A percentile compares a stretch with the other conserved stretches of the same genome.
Conservation (phyloP, 805 yeast genomes). For the Kuraishia capsulata region DNA sequence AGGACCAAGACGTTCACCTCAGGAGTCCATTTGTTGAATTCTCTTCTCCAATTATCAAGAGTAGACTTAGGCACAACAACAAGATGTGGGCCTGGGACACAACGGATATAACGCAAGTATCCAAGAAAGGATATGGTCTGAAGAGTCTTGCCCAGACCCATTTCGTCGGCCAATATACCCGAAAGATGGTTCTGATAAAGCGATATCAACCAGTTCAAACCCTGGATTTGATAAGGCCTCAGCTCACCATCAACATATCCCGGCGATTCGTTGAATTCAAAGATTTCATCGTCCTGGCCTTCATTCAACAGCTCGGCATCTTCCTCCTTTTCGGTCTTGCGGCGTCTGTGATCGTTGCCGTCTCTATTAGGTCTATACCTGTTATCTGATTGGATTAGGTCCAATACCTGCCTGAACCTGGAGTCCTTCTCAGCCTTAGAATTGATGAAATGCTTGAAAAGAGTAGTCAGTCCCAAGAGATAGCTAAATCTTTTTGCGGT, state of each 20-base stretch:
- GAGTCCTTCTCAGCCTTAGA: constrained; percentile 57
- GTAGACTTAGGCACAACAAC: constrained; percentile 77
- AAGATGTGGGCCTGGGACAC: constrained; percentile 62
- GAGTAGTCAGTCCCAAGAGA: constrained; percentile 52
- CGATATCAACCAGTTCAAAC: constrained; percentile 70
- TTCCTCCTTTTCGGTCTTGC: constrained; percentile 72
- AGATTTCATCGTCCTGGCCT: constrained; percentile 18
- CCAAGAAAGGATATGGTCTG: constrained; percentile 76
- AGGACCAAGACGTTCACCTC: constrained; percentile 61
- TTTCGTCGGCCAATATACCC: constrained; percentile 78
- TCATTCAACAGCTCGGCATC: constrained; percentile 62
- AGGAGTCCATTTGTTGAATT: constrained; percentile 72
- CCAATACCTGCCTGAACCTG: constrained; percentile 41
- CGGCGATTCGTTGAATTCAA: constrained; percentile 44
- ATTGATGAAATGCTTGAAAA: constrained; percentile 62
- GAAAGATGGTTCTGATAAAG: constrained; percentile 59
- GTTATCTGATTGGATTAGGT: constrained; percentile 23
- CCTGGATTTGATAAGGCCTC: constrained; percentile 73
- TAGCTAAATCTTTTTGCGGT: constrained; percentile 63
- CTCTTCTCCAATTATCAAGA: constrained; percentile 73
- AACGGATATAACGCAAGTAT: constrained; percentile 52
- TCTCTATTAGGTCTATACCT: constrained; percentile 6
- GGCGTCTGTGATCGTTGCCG: constrained; percentile 34
- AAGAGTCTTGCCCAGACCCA: constrained; percentile 78
- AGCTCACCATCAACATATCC: constrained; percentile 48